phyloP scores from a whole-genome alignment of 768 basidiomycete genomes.

The Leccinum arenicola region DNA sequence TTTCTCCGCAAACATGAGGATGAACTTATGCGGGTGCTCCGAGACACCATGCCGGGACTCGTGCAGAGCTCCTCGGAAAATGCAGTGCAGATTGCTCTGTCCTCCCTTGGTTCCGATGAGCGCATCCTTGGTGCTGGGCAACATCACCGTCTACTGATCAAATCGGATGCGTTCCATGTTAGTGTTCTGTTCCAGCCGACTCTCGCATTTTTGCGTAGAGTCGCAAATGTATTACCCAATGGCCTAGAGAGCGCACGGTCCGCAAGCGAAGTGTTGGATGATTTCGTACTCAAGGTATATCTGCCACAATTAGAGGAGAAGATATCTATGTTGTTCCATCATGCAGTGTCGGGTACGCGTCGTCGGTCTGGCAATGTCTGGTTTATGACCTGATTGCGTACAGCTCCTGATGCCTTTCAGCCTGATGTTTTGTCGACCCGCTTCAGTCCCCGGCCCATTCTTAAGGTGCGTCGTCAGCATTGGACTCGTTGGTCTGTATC shows the following conservation, averaged over 20 bases:
- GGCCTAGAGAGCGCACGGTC: constrained; percentile 61
- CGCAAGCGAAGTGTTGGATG: constrained; percentile 76
- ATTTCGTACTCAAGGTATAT: constrained; percentile 91
- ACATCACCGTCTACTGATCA: constrained; percentile 81
- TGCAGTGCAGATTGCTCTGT: constrained; percentile 55
- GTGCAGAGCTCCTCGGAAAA: constrained; percentile 69
- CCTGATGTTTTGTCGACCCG: constrained; percentile 67
- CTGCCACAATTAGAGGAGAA: constrained; percentile 95
- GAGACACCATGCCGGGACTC: constrained; percentile 91
- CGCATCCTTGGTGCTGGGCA: constrained; percentile 69
- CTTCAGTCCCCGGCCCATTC: constrained; percentile 69
- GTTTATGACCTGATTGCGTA: constrained; percentile 3
- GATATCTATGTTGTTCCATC: constrained; percentile 82
- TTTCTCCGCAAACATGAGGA: constrained; percentile 78
- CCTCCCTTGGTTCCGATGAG: constrained; percentile 67
- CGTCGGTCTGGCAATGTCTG: neutral
- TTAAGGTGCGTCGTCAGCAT: constrained; percentile 53
- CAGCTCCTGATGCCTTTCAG: constrained; percentile 85
- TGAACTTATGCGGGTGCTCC: constrained; percentile 75
- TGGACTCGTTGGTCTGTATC: neutral
- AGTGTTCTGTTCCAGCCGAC: constrained; percentile 94
- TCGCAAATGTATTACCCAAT: constrained; percentile 69
- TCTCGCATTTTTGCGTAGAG: constrained; percentile 73
- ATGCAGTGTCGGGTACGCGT: constrained; percentile 68
- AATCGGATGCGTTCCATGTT: constrained; percentile 93